These are phyloP conservation scores for Marasmius sp. DNA, from an alignment of 1,284 basidiomycete species.

Conservation along the genomic window DNA sequence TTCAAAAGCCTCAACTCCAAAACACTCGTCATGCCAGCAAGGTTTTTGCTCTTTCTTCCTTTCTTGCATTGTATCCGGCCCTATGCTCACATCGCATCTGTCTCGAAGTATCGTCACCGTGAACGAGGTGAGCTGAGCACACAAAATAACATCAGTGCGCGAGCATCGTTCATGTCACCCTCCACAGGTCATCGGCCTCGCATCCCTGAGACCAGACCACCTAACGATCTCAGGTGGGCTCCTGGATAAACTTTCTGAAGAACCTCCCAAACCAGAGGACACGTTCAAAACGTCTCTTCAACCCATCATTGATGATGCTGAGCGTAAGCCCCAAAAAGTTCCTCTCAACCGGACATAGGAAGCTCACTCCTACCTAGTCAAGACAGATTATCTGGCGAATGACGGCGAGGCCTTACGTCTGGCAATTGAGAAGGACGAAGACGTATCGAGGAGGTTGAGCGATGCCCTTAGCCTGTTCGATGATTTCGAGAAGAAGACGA, in stretches of 20 bases:
- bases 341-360: background rate
- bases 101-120: constrained; percentile 39
- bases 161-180: background rate
- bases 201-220: constrained; percentile 41
- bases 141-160: background rate
- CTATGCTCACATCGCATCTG: background rate
- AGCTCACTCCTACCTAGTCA: constrained; percentile 5
- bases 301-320: background rate
- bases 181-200: constrained; percentile 40
- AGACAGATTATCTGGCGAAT: constrained; percentile 35
- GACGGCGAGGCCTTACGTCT: constrained; percentile 31
- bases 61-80: background rate
- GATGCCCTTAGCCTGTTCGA: constrained; percentile 46
- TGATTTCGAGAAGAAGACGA: constrained; percentile 41
- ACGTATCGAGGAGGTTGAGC: constrained; percentile 39
- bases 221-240: constrained; percentile 44
- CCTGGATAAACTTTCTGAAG: constrained; percentile 39
- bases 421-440: constrained; percentile 35
- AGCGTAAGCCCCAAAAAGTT: constrained; percentile 3
- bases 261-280: constrained; percentile 22
- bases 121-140: constrained; percentile 30
- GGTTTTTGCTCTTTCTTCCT: constrained; percentile 26
- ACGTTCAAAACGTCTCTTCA: constrained; percentile 9
- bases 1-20: constrained; percentile 37
- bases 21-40: constrained; percentile 53